Base-by-base conservation (phyloP, 2,329 filamentous ascomycete species). In the Clarireedia monteithiana region DNA sequence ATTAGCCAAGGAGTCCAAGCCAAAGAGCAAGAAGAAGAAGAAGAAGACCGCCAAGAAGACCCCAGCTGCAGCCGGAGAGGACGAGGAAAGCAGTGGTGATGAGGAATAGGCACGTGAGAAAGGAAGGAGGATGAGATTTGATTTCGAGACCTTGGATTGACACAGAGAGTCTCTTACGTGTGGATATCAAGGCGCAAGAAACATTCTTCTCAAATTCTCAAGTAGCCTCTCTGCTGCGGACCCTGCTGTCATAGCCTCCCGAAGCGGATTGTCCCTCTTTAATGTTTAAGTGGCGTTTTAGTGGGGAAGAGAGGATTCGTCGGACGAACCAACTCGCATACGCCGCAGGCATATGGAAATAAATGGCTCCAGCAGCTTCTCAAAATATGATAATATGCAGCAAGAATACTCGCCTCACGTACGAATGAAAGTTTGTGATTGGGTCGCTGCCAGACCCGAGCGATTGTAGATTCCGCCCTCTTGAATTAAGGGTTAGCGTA, bases 1-100 rank as follows among this genome's bases (percentile, higher is more conserved):
- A 34, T 75, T 96, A 66, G 78, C 85, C 63, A 89, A 89, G 75
- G 88, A 89, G 76, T 91, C 91, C 72, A 91, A 90, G 70, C 90
- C 90, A 79, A 94, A 88, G 79, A 92, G 91, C 80, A 95, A 91
- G 79, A 92, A 91, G 80, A 95, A 91, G 69, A 70, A 75, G 58
- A 75, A 77, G 74, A 87, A 88, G 81, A 62, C 68, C 51, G 66
- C 72, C 50, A 74, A 73, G 66, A 77, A 78, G 71, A 64, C 69
- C 15, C 65, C 68, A 4, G 69, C 64, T 51, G 64, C 61, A 47
- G 66, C 66, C 52, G 62, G 63, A 27, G 64, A 65, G 4, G 66
- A 67, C 27, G n/a, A 44, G 46, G 68, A 69, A 44, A 66, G 64
- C 53, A 66, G 65, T 27, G 70, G 72, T 58, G 71, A 75, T 53